These are phyloP conservation scores for Aspergillus heteromorphus DNA, from an alignment of 495 filamentous ascomycete genomes.

Conservation along the genomic window DNA sequence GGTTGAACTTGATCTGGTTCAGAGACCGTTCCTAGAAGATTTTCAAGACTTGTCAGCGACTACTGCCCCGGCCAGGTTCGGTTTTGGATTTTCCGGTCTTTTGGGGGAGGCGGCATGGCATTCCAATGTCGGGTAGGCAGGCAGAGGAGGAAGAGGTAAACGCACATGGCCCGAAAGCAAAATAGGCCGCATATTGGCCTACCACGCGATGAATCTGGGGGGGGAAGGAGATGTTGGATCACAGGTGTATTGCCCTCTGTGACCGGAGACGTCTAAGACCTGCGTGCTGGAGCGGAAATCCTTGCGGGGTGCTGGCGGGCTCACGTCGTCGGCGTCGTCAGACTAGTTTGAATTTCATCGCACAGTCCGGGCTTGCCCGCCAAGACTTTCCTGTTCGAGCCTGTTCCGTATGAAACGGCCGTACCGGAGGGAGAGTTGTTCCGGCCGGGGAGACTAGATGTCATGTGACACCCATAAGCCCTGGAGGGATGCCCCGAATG, in stretches of 20 bases:
- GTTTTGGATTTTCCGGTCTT: background rate
- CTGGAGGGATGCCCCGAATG: slow-evolving; percentile 7
- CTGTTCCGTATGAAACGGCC: slow-evolving; percentile 9
- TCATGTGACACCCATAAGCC: slow-evolving; percentile 28
- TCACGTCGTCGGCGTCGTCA: slow-evolving; percentile 35
- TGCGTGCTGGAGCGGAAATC: slow-evolving; percentile 24
- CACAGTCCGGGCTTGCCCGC: slow-evolving; percentile 38
- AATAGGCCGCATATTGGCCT: slow-evolving; percentile 79
- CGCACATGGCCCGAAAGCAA: slow-evolving; percentile 86
- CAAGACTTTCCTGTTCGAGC: slow-evolving; percentile 33
- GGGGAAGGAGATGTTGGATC: slow-evolving; percentile 10
- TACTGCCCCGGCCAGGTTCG: slow-evolving; percentile 10
- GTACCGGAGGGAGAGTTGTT: slow-evolving; percentile 20
- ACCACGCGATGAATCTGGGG: slow-evolving; percentile 13
- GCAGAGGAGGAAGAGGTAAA: slow-evolving; percentile 15
- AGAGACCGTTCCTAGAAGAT: slow-evolving; percentile 76
- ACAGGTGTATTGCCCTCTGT: slow-evolving; percentile 16
- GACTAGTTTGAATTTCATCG: slow-evolving; percentile 46
- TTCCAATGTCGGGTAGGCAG: background rate
- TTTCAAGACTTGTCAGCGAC: slow-evolving; percentile 13
- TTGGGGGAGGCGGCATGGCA: slow-evolving; percentile 6
- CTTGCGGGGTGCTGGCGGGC: slow-evolving; percentile 39
- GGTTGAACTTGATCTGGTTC: slow-evolving; percentile 96
- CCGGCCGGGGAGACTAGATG: slow-evolving; percentile 15
- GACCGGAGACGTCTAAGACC: slow-evolving; percentile 13